These are phyloP conservation scores for Amaranthus hypochondriacus DNA, from an alignment of 148 eudicot species.

Conservation along the genomic window DNA sequence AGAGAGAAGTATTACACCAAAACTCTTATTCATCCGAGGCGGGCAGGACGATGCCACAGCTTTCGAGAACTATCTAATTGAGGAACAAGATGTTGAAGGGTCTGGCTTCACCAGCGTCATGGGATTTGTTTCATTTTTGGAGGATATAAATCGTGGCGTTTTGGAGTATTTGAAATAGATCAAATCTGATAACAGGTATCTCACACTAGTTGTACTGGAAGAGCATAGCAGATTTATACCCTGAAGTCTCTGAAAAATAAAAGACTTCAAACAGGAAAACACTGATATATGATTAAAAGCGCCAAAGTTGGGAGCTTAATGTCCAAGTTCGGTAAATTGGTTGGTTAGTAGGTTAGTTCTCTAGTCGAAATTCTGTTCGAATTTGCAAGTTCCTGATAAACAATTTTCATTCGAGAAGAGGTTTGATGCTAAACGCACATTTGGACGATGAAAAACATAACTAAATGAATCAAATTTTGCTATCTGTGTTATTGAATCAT, in stretches of 20 bases:
- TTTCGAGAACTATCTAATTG: slow-evolving; percentile 89
- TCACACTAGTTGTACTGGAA: slow-evolving; percentile 3
- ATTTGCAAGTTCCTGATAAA: background rate
- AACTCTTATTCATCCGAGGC: slow-evolving; percentile 75
- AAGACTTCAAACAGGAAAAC: slow-evolving; percentile 1
- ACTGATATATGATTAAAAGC: slow-evolving; percentile 4
- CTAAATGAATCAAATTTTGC: slow-evolving; percentile 11
- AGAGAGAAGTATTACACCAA: slow-evolving; percentile 93
- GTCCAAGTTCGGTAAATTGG: background rate
- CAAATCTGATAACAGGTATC: slow-evolving; percentile 11
- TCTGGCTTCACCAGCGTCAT: slow-evolving; percentile 72
- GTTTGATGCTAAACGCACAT: slow-evolving; percentile 12
- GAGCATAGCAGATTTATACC: slow-evolving; percentile 8
- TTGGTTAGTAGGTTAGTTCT: background rate
- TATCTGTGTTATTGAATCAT: background rate
- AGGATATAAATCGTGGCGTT: slow-evolving; percentile 69
- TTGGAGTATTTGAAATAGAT: slow-evolving; percentile 62
- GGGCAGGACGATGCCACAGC: slow-evolving; percentile 84
- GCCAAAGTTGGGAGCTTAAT: background rate
- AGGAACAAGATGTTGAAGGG: slow-evolving; percentile 94
- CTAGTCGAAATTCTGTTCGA: no score
- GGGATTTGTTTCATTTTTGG: slow-evolving; percentile 96
- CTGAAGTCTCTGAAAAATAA: background rate
- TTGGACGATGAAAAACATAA: slow-evolving; percentile 7
- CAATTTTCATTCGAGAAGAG: slow-evolving; percentile 1